Evolutionary conservation across 352 stramenopile species (phyloP), one percentile per base, ranked within the genome.

Genomic region (Albugo candida): DNA sequence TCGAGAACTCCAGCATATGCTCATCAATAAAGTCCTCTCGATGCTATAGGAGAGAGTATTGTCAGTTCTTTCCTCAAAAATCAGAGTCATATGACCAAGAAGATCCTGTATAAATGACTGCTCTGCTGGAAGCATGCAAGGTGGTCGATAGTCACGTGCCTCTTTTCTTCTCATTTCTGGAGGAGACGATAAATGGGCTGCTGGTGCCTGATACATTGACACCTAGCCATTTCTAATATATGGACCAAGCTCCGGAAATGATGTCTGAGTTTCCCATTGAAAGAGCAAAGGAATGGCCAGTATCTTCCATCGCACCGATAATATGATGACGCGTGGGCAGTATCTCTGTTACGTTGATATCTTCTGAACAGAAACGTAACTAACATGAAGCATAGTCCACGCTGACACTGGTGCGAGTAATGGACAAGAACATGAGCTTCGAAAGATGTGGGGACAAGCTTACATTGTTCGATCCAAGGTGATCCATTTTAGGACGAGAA

Each of bases 371-470:
- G 52, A 43, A 71, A 87, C 19, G 41, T 57, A 27, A 88, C 67
- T 13, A 88, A 63, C 69, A 92, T 88, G 14, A 63, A 78, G 60
- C 75, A 86, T 51, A 92, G 70, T 27, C 74, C 76, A 12, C 74
- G 70, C 55, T 92, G 78, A 49, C 78, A 87, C 65, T 83, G 83
- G 42, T 87, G 73, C 35, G 77, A 78, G 66, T 88, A 92, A 72
- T 81, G 70, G 59, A 88, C 87, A 49, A 92, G 70, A 39, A 92
- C 75, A 36, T 92, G 64, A 37, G 75, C 69, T 53, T 92, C 78
- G n/a, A 60, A 17, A 20, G 70, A 60, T 13, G 65, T 49, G 36
- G 77, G 65, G 54, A 88, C 67, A 36, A 92, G 68, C 60, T 92
- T 75, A 58, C 75, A 88, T 61, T 92, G 88, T 61, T 67, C 65